A percentile compares a stretch with the other conserved stretches of the same genome.
Evolutionary conservation across 164 flowering plant genomes (phyloP).

Genomic region (Annona cherimola): DNA sequence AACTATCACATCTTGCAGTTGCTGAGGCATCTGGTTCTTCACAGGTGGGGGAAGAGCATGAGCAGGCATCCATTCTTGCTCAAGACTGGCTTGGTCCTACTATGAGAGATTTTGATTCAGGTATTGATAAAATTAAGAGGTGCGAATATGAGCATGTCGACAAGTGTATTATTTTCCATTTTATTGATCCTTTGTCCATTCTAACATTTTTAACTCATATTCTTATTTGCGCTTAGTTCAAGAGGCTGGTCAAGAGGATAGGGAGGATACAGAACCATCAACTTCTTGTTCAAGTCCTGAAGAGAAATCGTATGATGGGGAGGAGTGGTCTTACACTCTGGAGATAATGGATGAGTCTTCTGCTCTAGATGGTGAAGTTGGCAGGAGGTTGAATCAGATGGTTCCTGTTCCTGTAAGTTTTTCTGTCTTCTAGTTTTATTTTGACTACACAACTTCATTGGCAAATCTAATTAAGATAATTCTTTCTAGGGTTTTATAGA

Average conservation of each 20-base stretch:
- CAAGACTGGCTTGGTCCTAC: conserved; percentile 52
- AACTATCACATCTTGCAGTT: conserved; percentile 61
- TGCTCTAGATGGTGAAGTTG: conserved; percentile 71
- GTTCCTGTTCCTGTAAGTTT: conserved; percentile 70
- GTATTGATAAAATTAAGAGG: conserved; percentile 17
- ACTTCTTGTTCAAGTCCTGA: conserved; percentile 67
- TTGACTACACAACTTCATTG: neutral
- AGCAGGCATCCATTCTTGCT: conserved; percentile 39
- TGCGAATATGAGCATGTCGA: neutral
- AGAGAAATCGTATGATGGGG: conserved; percentile 43
- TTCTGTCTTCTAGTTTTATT: neutral
- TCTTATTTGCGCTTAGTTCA: conserved; percentile 29
- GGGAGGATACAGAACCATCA: conserved; percentile 36
- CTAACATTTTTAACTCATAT: neutral
- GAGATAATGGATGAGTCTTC: conserved; percentile 52
- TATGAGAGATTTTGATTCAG: conserved; percentile 28
- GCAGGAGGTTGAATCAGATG: conserved; percentile 72
- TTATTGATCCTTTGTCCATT: neutral
- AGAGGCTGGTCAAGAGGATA: conserved; percentile 39
- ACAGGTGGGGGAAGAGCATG: conserved; percentile 31
- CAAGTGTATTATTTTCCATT: neutral
- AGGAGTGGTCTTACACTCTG: conserved; percentile 42
- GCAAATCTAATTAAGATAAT: neutral
- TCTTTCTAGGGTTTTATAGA: neutral
- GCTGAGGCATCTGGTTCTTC: conserved; percentile 44